A percentile compares a stretch with the other conserved stretches of the same genome.
phyloP scores from a whole-genome alignment of 2,329 filamentous ascomycete genomes.

The Sporothrix humicola region DNA sequence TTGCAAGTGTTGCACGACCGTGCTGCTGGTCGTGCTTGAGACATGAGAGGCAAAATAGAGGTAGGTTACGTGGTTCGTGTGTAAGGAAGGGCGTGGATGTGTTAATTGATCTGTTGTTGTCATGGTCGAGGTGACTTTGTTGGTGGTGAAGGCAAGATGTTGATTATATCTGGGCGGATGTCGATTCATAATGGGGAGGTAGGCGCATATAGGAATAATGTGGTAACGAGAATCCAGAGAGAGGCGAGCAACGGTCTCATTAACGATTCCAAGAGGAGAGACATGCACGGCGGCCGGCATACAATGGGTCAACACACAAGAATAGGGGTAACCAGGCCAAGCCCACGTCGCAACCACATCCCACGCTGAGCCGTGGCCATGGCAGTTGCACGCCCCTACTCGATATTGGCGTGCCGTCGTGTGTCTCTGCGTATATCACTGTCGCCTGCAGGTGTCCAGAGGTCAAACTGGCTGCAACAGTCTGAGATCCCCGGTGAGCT shows the following conservation, averaged over 20 bases:
- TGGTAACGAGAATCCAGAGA: neutral
- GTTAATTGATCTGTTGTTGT: neutral
- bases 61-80: neutral
- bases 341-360: neutral
- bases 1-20: constrained; percentile 14
- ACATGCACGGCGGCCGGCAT: neutral
- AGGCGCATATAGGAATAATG: neutral
- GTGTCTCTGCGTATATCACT: too few species aligned
- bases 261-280: neutral
- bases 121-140: neutral
- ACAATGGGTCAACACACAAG: neutral
- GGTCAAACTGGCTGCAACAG: too few species aligned
- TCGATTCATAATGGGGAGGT: too few species aligned
- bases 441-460: neutral
- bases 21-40: neutral
- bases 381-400: neutral
- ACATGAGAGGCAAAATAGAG: neutral
- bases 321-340: neutral
- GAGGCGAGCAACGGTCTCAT: neutral
- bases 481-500: neutral
- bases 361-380: neutral
- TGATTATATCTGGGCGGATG: neutral
- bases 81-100: neutral
- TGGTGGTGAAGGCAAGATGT: neutral
- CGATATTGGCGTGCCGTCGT: neutral